Evolutionary conservation across 2,329 filamentous ascomycete species (phyloP), one percentile per base, ranked within the genome.

Genomic region (Elsinoe necatrix): DNA sequence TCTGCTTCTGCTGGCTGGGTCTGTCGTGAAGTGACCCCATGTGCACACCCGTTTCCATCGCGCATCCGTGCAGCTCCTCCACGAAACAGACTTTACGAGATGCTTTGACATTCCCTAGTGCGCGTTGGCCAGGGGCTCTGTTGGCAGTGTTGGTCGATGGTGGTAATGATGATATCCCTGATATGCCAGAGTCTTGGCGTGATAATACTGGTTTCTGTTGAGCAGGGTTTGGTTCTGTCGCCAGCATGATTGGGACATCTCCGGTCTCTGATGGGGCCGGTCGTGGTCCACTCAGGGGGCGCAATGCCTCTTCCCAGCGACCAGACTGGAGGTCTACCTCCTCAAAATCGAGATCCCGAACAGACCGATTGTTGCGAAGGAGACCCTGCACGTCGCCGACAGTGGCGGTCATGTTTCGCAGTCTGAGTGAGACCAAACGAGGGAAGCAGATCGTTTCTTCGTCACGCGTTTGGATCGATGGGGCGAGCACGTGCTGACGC

Each of bases 251-350:
- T 11, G 58, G 58, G 20, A 60, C 58, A 11, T 58, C 58, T 12
- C 56, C 55, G 11, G 47, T 51, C 42, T 60, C 58, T 23, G 43
- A 39, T 12, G 39, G 6, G 4, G 16, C 21, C 27, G 25, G 20
- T 39, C 34, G 23, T 21, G 45, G 50, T 39, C 35, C 27, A n/a
- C 39, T 82, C 57, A 95, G 73, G 1, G 87, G 86, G 37, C 83
- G 81, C n/a, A 95, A 78, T 0, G 88, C 89, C 27, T 90, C 85
- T 58, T 93, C 86, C 89, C 89, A 95, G 57, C 77, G 85, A 25
- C 86, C 89, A 59, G 80, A 78, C 52, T 82, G 77, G 42, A 95
- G 78, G 27, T 80, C 76, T 16, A 91, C 83, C 60, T 87, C 84
- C 66, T 90, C 84, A 68, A 95, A 89, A 67, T 89, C 84, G 66